These are phyloP conservation scores for Canavalia gladiata DNA, from an alignment of 306 rosid genomes.

Conservation along the genomic window DNA sequence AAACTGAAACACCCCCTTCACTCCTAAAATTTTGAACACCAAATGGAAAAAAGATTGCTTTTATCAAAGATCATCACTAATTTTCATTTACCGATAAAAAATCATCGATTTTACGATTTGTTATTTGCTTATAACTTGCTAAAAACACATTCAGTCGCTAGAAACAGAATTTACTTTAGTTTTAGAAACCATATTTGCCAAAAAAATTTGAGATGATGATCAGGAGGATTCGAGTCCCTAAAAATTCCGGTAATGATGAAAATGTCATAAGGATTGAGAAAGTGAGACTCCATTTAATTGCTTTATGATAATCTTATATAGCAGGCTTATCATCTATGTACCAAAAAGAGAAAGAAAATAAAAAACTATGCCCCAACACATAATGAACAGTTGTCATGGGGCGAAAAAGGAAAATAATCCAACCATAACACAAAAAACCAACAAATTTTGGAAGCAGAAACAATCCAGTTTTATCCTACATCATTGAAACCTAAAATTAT, in stretches of 20 bases:
- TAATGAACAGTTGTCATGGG: not conserved
- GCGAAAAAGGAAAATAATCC: not conserved
- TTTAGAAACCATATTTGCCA: no score
- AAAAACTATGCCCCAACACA: not conserved
- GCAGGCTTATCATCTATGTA: no score
- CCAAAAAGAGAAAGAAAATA: not conserved
- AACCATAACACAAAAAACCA: not conserved
- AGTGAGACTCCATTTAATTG: no score
- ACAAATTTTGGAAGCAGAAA: constrained; percentile 30
- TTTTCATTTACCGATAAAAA: not conserved
- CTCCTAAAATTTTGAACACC: no score
- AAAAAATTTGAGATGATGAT: no score
- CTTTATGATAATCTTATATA: not conserved
- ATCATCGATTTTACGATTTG: not conserved
- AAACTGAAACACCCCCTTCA: no score
- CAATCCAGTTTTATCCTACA: constrained; percentile 47
- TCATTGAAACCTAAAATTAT: constrained; percentile 47
- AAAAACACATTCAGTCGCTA: not conserved
- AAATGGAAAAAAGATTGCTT: no score
- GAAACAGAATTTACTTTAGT: not conserved
- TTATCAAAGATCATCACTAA: no score
- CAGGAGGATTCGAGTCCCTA: no score
- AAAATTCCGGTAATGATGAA: no score
- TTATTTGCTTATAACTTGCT: not conserved
- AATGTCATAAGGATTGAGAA: no score